Evolutionary conservation across 805 yeast genomes (phyloP), one percentile per base, ranked within the genome.

Genomic region (Monosporozyma aerobia): DNA sequence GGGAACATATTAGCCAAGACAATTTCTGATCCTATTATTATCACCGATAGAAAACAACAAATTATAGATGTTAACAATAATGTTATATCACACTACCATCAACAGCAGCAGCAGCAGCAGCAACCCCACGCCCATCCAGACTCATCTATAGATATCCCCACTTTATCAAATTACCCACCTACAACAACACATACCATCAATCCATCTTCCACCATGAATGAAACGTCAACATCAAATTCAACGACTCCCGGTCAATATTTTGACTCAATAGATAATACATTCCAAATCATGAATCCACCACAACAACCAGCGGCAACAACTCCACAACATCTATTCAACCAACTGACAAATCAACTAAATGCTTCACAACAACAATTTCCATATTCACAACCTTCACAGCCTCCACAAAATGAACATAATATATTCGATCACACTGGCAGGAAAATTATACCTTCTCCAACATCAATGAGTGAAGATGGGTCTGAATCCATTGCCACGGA

Each of bases 41-140:
- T 92, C 49, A 92, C 95, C 81, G 98, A 94, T 69, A 83, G 95
- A 68, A 95, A 92, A 76, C 90, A 39, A 39, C 43, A 39, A 39
- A 39, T 39, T 39, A 8, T 39, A 7, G 43, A 39, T 3, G 43
- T 39, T 19, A 39, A 39, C 6, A 39, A 39, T 19, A 39, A 39
- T 16, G 22, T 8, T 16, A 14, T 37, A 37, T 45, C 6, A 16
- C 29, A 27, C 30, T 19, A 30, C 8, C 14, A 5, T 19, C 25
- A 16, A 27, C 51, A 27, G 23, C 19, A 19, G 2, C 19, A 19
- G 19, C 19, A 19, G 19, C 19, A 19, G 19, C 19, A 19, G 19
- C 19, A 19, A 2, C 19, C 19, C 19, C 19, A 19, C 44, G 27
- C 19, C 14, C 35, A 8, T 32, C 35, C 4, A 32, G 19, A 1